phyloP scores from a whole-genome alignment of 2,329 filamentous ascomycete genomes.

The Cladophialophora chaetospira region DNA sequence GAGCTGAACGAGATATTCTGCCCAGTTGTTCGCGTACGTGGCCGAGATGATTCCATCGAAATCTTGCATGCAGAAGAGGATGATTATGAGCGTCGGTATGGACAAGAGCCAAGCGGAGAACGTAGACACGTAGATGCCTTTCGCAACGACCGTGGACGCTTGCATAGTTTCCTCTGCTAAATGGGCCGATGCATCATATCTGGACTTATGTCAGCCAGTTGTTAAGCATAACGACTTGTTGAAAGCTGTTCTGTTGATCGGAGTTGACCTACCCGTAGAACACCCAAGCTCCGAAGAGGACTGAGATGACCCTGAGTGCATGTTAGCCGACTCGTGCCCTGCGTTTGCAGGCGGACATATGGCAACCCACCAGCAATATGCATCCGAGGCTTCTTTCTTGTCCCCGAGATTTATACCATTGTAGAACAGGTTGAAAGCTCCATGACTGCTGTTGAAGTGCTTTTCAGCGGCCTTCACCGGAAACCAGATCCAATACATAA shows the following conservation, averaged over 20 bases:
- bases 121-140: constrained; percentile 44
- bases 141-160: constrained; percentile 41
- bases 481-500: constrained; percentile 46
- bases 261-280: constrained; percentile 38
- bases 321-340: not conserved
- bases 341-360: not conserved
- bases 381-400: constrained; percentile 40
- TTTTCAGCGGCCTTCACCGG: constrained; percentile 39
- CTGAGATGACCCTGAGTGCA: constrained; percentile 35
- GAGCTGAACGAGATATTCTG: constrained; percentile 44
- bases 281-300: constrained; percentile 43
- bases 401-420: constrained; percentile 44
- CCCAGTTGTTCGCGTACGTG: constrained; percentile 44
- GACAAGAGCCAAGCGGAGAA: constrained; percentile 43
- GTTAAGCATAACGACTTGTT: not conserved
- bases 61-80: constrained; percentile 47
- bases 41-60: constrained; percentile 43
- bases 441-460: constrained; percentile 39
- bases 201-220: no score
- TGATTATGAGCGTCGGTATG: constrained; percentile 42
- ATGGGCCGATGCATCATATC: constrained; percentile 36
- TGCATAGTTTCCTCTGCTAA: constrained; percentile 44
- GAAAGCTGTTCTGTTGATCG: not conserved
- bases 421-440: constrained; percentile 42
- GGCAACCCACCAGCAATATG: constrained; percentile 39